Evolutionary conservation across 2,329 filamentous ascomycete genomes (phyloP).

Genomic region (Leptosphaerulina australis): DNA sequence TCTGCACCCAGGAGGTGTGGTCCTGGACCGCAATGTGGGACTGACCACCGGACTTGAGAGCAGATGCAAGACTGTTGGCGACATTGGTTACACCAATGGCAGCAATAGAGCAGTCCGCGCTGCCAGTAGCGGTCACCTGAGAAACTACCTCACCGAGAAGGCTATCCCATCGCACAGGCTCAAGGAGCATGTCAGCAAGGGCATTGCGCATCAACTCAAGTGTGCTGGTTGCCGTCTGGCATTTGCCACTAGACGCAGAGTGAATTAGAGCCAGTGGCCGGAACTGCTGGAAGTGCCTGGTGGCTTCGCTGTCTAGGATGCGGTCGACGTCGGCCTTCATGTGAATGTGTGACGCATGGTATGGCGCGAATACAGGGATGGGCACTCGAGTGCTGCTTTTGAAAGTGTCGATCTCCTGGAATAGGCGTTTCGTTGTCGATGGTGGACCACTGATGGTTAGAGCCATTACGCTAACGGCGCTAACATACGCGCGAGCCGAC

Average conservation of each 20-base stretch:
- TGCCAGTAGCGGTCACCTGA: slow-evolving; percentile 52
- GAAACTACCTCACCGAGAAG: slow-evolving; percentile 56
- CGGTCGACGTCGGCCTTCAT: slow-evolving; percentile 57
- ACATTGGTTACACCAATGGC: slow-evolving; percentile 60
- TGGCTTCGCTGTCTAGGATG: slow-evolving; percentile 54
- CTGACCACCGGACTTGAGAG: slow-evolving; percentile 59
- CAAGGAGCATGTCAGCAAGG: slow-evolving; percentile 54
- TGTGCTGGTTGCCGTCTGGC: slow-evolving; percentile 53
- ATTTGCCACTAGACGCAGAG: slow-evolving; percentile 55
- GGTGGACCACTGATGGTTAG: slow-evolving; percentile 66
- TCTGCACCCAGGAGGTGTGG: slow-evolving; percentile 52
- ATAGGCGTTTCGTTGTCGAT: slow-evolving; percentile 58
- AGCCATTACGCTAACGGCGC: slow-evolving; percentile 64
- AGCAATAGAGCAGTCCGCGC: slow-evolving; percentile 52
- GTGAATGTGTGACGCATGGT: slow-evolving; percentile 64
- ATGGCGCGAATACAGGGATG: slow-evolving; percentile 64
- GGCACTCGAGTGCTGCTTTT: slow-evolving; percentile 58
- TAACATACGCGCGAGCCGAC: slow-evolving; percentile 62
- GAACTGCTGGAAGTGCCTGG: slow-evolving; percentile 51
- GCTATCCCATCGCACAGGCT: slow-evolving; percentile 57
- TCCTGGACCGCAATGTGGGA: slow-evolving; percentile 52
- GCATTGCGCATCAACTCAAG: slow-evolving; percentile 54
- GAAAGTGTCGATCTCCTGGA: slow-evolving; percentile 56
- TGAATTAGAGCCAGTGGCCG: slow-evolving; percentile 54
- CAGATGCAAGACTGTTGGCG: slow-evolving; percentile 61